Evolutionary conservation across 176 grass and related monocot genomes (phyloP).

Genomic region (Oryza meyeriana): DNA sequence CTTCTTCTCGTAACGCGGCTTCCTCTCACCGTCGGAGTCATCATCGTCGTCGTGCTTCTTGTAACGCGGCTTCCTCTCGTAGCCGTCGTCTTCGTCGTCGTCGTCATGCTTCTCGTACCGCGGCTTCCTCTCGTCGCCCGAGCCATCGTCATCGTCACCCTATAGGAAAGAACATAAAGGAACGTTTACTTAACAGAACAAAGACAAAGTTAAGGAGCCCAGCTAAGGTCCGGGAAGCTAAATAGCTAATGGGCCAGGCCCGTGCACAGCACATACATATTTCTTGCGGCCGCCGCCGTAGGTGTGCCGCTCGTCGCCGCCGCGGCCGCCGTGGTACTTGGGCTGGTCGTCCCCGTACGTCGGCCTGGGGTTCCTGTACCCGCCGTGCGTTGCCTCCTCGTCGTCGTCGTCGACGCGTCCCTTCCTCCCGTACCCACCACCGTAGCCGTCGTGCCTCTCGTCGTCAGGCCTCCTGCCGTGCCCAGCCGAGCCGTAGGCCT

Average conservation of each 20-base stretch:
- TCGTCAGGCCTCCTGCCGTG: constrained; percentile 2
- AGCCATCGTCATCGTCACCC: background rate
- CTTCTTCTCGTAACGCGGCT: constrained; percentile 37
- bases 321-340: constrained; percentile 2
- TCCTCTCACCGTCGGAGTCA: constrained; percentile 24
- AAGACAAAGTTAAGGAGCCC: background rate
- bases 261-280: constrained; percentile 29
- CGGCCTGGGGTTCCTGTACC: constrained; percentile 50
- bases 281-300: constrained; percentile 62
- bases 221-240: background rate
- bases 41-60: constrained; percentile 32
- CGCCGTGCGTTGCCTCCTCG: constrained; percentile 16
- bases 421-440: constrained; percentile 26
- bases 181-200: background rate
- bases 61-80: constrained; percentile 33
- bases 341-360: constrained; percentile 16
- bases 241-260: background rate
- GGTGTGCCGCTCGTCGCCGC: constrained; percentile 22
- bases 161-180: background rate
- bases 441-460: constrained; percentile 32
- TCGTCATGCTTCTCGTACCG: constrained; percentile 33
- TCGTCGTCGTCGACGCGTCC: constrained; percentile 33
- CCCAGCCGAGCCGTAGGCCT: constrained; percentile 6
- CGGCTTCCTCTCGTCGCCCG: constrained; percentile 17
- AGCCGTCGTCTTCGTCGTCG: constrained; percentile 18